Percentiles rank a stretch among this genome's conserved stretches.
phyloP scores from a whole-genome alignment of 2,329 filamentous ascomycete genomes.

The Ustilaginoidea virens region DNA sequence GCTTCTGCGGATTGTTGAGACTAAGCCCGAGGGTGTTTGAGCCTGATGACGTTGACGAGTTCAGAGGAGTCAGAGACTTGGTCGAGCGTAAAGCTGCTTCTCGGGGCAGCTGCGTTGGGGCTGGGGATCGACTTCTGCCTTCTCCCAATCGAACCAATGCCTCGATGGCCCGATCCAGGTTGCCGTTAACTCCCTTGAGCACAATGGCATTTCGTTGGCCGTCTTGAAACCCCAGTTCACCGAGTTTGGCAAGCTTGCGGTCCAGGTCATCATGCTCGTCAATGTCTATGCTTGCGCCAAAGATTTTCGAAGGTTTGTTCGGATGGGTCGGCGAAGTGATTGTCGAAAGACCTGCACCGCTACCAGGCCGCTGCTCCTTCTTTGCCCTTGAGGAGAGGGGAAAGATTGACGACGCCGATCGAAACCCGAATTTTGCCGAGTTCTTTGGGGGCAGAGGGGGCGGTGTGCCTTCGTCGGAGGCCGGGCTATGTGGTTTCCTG shows the following conservation, averaged over 20 bases:
- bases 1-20: conserved; percentile 16
- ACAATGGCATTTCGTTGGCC: conserved; percentile 67
- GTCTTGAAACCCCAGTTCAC: conserved; percentile 86
- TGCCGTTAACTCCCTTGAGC: conserved; percentile 69
- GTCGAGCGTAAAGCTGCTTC: conserved; percentile 32
- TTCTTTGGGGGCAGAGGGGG: conserved; percentile 49
- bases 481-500: conserved; percentile 28
- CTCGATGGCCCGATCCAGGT: conserved; percentile 75
- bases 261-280: conserved; percentile 46
- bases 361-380: conserved; percentile 28
- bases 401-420: conserved; percentile 51
- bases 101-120: conserved; percentile 22
- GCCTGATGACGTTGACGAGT: conserved; percentile 17
- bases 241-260: conserved; percentile 58
- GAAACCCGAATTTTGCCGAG: conserved; percentile 43
- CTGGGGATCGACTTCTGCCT: conserved; percentile 30
- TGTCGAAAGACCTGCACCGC: conserved; percentile 7
- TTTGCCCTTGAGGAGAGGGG: conserved; percentile 46
- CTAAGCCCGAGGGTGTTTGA: conserved; percentile 16
- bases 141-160: conserved; percentile 72
- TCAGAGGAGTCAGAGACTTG: conserved; percentile 39
- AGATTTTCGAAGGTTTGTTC: conserved; percentile 52
- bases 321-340: conserved; percentile 24
- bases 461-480: conserved; percentile 39
- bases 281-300: conserved; percentile 51